A percentile compares a stretch with the other conserved stretches of the same genome.
Evolutionary conservation across 140 eudicot genomes (phyloP).

Genomic region (Senecio squalidus): DNA sequence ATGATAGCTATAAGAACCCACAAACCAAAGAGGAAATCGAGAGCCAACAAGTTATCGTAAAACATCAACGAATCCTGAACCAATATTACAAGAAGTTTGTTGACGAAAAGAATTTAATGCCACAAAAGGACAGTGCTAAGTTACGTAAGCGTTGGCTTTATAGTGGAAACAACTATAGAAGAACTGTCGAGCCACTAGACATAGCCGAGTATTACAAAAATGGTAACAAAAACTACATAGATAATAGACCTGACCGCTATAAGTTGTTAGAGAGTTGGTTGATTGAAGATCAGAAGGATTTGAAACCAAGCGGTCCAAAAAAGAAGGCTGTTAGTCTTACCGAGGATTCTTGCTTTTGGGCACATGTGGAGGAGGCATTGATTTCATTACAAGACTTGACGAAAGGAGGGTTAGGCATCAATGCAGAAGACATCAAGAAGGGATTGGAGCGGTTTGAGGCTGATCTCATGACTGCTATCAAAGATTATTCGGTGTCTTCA

Average conservation of each 20-base stretch:
- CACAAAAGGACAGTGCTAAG: conserved; percentile 28
- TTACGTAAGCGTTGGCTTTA: conserved; percentile 28
- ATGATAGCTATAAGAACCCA: background rate
- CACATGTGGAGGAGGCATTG: background rate
- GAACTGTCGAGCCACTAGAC: conserved; percentile 45
- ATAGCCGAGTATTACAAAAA: conserved; percentile 2
- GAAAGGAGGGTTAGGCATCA: background rate
- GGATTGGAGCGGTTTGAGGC: background rate
- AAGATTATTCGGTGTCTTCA: background rate
- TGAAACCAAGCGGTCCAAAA: background rate
- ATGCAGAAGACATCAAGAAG: background rate
- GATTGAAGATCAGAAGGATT: background rate
- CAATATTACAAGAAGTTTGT: conserved; percentile 29
- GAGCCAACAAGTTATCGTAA: background rate
- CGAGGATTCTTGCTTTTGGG: background rate
- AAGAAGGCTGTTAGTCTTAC: background rate
- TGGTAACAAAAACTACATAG: background rate
- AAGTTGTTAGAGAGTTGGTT: background rate
- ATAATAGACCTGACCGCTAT: background rate
- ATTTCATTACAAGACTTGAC: background rate
- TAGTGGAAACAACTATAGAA: conserved; percentile 35
- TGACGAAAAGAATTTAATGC: conserved; percentile 20
- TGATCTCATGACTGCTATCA: background rate
- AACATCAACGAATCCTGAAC: background rate
- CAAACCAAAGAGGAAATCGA: background rate